Evolutionary conservation across 768 basidiomycete genomes (phyloP).

Genomic region (Mycena floridula): DNA sequence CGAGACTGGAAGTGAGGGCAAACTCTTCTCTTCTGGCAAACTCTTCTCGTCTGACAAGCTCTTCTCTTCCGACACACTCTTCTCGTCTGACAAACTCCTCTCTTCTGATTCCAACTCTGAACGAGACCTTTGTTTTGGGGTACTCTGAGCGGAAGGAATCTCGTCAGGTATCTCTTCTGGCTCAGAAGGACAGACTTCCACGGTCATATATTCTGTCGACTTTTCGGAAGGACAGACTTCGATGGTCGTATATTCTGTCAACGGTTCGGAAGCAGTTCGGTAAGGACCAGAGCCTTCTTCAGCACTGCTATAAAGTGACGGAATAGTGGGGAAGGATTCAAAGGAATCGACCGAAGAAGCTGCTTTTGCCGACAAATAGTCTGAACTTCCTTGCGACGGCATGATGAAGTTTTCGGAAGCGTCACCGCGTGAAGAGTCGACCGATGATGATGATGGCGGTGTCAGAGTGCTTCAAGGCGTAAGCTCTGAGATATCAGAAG

Average conservation of each 20-base stretch:
- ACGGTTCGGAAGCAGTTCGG: slow-evolving; percentile 42
- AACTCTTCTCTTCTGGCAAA: not conserved
- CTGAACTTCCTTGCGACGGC: slow-evolving; percentile 42
- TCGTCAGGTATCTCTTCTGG: slow-evolving; percentile 25
- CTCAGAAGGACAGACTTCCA: slow-evolving; percentile 34
- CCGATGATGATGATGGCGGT: slow-evolving; percentile 10
- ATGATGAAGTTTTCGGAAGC: slow-evolving; percentile 34
- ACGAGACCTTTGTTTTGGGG: slow-evolving; percentile 26
- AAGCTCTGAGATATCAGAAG: slow-evolving; percentile 42
- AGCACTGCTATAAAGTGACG: slow-evolving; percentile 49
- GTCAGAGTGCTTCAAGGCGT: slow-evolving; percentile 26
- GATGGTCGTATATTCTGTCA: slow-evolving; percentile 43
- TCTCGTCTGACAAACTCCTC: not conserved
- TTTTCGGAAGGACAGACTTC: slow-evolving; percentile 34
- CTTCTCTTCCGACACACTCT: slow-evolving; percentile 1
- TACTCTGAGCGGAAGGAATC: slow-evolving; percentile 37
- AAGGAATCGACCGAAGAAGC: slow-evolving; percentile 46
- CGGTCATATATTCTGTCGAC: slow-evolving; percentile 44
- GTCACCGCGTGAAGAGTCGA: slow-evolving; percentile 25
- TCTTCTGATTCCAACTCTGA: not conserved
- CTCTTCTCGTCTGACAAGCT: slow-evolving; percentile 3
- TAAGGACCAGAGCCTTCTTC: slow-evolving; percentile 40
- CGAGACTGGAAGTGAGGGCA: no score
- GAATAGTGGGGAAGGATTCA: slow-evolving; percentile 54
- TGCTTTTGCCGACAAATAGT: slow-evolving; percentile 37